Evolutionary conservation across 352 stramenopile species (phyloP), one percentile per base, ranked within the genome.

Genomic region (Phytophthora fragariae): DNA sequence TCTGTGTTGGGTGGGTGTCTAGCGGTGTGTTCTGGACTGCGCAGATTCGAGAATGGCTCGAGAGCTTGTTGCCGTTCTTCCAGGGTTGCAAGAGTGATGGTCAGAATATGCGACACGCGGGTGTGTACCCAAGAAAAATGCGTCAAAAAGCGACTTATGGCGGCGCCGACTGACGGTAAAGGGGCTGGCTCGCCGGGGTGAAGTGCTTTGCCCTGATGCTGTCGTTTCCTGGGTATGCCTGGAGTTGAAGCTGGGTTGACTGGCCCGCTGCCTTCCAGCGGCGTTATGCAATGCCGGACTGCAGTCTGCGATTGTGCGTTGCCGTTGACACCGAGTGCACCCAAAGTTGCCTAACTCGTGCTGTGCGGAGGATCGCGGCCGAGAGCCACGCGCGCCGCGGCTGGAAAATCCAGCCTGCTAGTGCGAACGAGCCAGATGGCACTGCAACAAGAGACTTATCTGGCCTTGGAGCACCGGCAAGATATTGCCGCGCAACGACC

Each of bases 121-220:
- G 3, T 9, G 39, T 72, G 68, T 66, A 75, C 62, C 68, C 68
- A 75, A 70, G 41, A 73, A 70, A 24, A 24, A 11, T 12, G 27
- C 65, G 41, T 44, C 19, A 2, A 76, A 73, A 73, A 76, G 64
- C 70, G 70, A 76, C 64, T 73, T 76, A 76, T 57, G 52, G 1
- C 9, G 35, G 44, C 15, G 15, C 44, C 41, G 17, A 15, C 14
- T 11, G 35, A 44, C 39, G 12, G 39, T 15, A 46, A 46, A 31
- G 27, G 2, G 27, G 24, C 1, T 27, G 24, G 24, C 24, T 27
- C 24, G 24, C 24, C 1, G 24, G 24, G 24, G 24, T 27, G 24
- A 27, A 27, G 27, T 31, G 2, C 37, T 46, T 46, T 12, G 14
- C 15, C 12, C 37, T 14, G 37, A 14, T 46, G 37, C 39, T 44